Conservation (phyloP, 345 rosid species). For the Linum tenue region DNA sequence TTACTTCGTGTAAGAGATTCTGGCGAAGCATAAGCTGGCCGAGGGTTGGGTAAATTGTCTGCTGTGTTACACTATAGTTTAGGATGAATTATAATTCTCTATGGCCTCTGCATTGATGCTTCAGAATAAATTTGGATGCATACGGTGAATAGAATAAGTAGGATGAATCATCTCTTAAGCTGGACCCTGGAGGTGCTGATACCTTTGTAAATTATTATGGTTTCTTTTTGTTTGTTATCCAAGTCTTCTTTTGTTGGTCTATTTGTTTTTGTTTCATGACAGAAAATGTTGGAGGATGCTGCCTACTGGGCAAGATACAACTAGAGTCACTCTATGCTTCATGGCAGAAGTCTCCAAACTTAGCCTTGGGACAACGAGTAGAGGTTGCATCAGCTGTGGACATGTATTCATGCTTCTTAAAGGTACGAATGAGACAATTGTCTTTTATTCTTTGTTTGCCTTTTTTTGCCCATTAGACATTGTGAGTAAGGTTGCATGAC, state of each 20-base stretch:
- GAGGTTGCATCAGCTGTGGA: slow-evolving; percentile 57
- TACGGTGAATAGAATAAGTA: too few relatives aligned
- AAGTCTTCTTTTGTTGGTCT: neutral
- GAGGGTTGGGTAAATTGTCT: neutral
- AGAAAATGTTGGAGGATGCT: slow-evolving; percentile 81
- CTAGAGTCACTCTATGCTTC: slow-evolving; percentile 53
- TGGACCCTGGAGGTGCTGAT: too few relatives aligned
- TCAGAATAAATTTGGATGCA: too few relatives aligned
- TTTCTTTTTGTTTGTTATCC: neutral
- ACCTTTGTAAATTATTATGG: too few relatives aligned
- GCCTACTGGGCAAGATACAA: slow-evolving; percentile 71
- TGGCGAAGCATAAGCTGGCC: neutral
- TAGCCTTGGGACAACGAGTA: slow-evolving; percentile 75
- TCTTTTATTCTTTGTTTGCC: neutral
- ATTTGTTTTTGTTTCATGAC: slow-evolving; percentile 17
- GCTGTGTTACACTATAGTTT: neutral
- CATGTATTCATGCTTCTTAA: slow-evolving; percentile 68
- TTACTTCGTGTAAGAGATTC: too few relatives aligned
- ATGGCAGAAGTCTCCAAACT: slow-evolving; percentile 76
- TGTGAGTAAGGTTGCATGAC: neutral
- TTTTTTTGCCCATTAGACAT: neutral
- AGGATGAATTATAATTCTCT: too few relatives aligned
- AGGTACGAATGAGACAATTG: slow-evolving; percentile 37
- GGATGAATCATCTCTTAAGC: too few relatives aligned
- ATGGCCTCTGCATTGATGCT: too few relatives aligned